Percentiles rank a stretch among this genome's conserved stretches.
Evolutionary conservation across 179 eudicot genomes (phyloP).

Genomic region (Camellia oleifera): DNA sequence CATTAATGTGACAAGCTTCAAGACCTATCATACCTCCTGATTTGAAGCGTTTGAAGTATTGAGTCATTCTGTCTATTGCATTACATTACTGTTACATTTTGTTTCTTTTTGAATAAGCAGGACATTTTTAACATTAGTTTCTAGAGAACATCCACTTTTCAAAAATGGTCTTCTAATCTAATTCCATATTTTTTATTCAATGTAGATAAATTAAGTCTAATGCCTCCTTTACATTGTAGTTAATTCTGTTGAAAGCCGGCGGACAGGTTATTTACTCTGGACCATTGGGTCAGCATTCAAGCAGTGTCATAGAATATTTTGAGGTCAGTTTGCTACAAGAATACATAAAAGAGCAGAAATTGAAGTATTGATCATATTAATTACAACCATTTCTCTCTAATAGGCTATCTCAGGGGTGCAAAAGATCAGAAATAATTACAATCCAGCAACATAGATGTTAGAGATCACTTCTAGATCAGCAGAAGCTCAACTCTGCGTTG

Average conservation of each 20-base stretch:
- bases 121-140: no score
- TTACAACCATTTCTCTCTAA: background rate
- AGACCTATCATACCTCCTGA: background rate
- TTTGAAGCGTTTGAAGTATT: background rate
- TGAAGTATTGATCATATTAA: background rate
- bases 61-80: no score
- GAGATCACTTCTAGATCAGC: slow-evolving; percentile 75
- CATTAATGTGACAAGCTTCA: background rate
- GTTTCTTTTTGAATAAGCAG: no score
- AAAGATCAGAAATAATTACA: slow-evolving; percentile 61
- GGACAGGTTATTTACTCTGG: slow-evolving; percentile 74
- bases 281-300: slow-evolving; percentile 64
- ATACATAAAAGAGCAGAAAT: background rate
- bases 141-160: background rate
- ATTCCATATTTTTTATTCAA: background rate
- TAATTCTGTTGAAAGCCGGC: slow-evolving; percentile 71
- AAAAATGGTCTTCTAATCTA: background rate
- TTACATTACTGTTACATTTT: no score
- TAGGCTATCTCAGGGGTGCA: slow-evolving; percentile 61
- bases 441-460: slow-evolving; percentile 93
- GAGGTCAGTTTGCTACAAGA: slow-evolving; percentile 43
- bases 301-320: slow-evolving; percentile 62
- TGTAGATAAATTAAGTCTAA: background rate
- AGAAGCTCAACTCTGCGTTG: slow-evolving; percentile 57
- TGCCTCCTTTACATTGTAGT: slow-evolving; percentile 32